Percentiles rank a stretch among this genome's conserved stretches.
Evolutionary conservation across 225 moss, liverwort and hornwort species (phyloP).

Genomic region (Marchantia paleacea): DNA sequence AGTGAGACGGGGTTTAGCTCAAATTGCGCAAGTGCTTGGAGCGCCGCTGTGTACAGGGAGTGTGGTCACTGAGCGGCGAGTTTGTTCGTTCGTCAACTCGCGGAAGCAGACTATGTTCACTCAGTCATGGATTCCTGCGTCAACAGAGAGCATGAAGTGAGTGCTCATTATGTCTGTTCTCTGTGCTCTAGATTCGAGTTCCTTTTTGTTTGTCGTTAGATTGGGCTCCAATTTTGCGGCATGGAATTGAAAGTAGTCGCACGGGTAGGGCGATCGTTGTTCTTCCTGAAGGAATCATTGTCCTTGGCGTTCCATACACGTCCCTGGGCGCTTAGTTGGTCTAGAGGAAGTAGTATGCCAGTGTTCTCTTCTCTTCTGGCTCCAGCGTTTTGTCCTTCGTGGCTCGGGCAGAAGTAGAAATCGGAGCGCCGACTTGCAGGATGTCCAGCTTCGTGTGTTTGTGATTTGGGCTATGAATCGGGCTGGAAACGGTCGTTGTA

Average conservation of each 20-base stretch:
- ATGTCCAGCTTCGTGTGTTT: neutral
- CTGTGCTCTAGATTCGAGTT: neutral
- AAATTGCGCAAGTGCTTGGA: neutral
- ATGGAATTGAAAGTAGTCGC: neutral
- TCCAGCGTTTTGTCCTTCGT: too few relatives aligned
- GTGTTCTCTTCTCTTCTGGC: neutral
- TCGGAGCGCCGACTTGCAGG: neutral
- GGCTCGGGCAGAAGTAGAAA: neutral
- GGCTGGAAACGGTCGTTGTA: neutral
- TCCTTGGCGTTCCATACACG: neutral
- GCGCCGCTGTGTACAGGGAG: neutral
- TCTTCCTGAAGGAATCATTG: neutral
- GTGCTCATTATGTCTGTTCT: neutral
- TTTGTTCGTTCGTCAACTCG: constrained; percentile 63
- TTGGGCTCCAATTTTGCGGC: neutral
- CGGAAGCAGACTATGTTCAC: constrained; percentile 81
- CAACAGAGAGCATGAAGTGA: constrained; percentile 54
- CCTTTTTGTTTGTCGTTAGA: neutral
- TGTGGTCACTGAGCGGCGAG: constrained; percentile 41
- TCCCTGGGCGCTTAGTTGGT: neutral
- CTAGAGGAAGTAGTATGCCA: neutral
- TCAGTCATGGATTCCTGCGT: constrained; percentile 76
- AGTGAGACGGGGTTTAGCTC: constrained; percentile 36
- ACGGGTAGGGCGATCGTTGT: neutral
- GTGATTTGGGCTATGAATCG: neutral